phyloP scores from a whole-genome alignment of 164 flowering plant species.

The Taxillus chinensis region DNA sequence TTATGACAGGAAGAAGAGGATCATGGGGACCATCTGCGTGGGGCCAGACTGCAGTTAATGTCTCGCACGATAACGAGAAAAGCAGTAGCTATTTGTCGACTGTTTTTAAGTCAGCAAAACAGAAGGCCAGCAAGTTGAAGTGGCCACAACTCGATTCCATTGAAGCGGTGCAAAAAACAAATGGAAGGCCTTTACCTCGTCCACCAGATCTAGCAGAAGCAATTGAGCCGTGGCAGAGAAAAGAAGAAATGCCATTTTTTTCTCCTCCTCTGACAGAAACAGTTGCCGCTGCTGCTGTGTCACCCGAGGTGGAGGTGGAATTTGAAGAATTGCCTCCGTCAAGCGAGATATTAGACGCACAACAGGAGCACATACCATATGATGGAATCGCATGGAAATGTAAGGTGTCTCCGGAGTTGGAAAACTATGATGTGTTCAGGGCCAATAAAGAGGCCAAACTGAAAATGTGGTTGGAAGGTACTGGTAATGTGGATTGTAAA shows the following conservation, averaged over 20 bases:
- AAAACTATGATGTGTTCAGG: slow-evolving; percentile 53
- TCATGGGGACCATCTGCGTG: slow-evolving; percentile 44
- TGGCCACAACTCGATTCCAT: slow-evolving; percentile 47
- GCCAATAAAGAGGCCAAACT: slow-evolving; percentile 65
- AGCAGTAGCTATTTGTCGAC: slow-evolving; percentile 39
- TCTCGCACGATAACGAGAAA: slow-evolving; percentile 21
- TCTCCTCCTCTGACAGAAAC: too few relatives aligned
- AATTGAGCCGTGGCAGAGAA: slow-evolving; percentile 3
- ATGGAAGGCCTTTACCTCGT: slow-evolving; percentile 15
- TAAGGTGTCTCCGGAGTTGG: slow-evolving; percentile 16
- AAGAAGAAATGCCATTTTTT: too few relatives aligned
- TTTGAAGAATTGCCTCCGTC: slow-evolving; percentile 50
- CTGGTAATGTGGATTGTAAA: slow-evolving; percentile 2
- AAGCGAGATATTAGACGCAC: slow-evolving; percentile 27
- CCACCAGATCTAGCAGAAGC: slow-evolving; percentile 12
- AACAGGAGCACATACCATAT: slow-evolving; percentile 9
- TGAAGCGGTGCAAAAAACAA: slow-evolving; percentile 10
- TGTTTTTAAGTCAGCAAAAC: slow-evolving; percentile 57
- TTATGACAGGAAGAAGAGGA: slow-evolving; percentile 29
- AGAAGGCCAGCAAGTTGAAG: slow-evolving; percentile 46
- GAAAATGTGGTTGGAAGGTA: slow-evolving; percentile 51
- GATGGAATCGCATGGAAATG: slow-evolving; percentile 10
- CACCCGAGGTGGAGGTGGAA: slow-evolving; percentile 23
- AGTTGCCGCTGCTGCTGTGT: slow-evolving; percentile 15
- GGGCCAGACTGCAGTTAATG: slow-evolving; percentile 19